These are phyloP conservation scores for Ceratorhiza oryzae-sativae DNA, from an alignment of 1,284 basidiomycete species.

Conservation along the genomic window DNA sequence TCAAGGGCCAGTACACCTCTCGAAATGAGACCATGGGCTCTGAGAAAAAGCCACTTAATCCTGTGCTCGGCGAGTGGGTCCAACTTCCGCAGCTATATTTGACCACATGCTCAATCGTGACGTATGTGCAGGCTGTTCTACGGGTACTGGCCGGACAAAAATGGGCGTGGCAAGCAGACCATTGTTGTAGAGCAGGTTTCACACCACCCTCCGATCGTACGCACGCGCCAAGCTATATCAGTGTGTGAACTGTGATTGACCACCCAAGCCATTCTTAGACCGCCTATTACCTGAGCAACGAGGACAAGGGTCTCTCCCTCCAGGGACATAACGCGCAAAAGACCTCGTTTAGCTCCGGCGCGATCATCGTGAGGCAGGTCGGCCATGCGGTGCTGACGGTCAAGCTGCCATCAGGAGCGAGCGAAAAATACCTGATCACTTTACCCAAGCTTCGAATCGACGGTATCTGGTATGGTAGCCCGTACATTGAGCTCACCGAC, in stretches of 20 bases:
- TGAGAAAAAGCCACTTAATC: slow-evolving; percentile 99
- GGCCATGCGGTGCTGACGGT: slow-evolving; percentile 90
- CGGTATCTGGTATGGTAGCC: slow-evolving; percentile 66
- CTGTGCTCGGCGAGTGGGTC: slow-evolving; percentile 89
- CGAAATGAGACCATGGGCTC: slow-evolving; percentile 92
- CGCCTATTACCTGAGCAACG: slow-evolving; percentile 86
- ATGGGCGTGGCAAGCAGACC: slow-evolving; percentile 82
- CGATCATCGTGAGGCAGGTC: slow-evolving; percentile 94
- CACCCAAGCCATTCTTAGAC: slow-evolving; percentile 50
- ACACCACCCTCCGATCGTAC: slow-evolving; percentile 84
- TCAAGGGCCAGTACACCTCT: slow-evolving; percentile 95
- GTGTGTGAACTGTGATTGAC: not conserved
- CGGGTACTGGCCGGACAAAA: slow-evolving; percentile 85
- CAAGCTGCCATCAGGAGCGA: slow-evolving; percentile 61
- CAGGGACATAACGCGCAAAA: slow-evolving; percentile 96
- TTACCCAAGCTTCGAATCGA: slow-evolving; percentile 79
- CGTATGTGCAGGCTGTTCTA: slow-evolving; percentile 76
- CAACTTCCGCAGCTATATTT: not conserved
- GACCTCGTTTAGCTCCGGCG: slow-evolving; percentile 71
- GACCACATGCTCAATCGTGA: not conserved
- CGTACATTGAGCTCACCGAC: slow-evolving; percentile 90
- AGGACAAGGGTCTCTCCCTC: slow-evolving; percentile 77
- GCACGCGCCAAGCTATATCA: slow-evolving; percentile 44
- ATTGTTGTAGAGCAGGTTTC: slow-evolving; percentile 97
- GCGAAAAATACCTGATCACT: slow-evolving; percentile 88